These are phyloP conservation scores for Linnemannia exigua DNA, from an alignment of 192 early-diverging fungal genomes.

Conservation along the genomic window DNA sequence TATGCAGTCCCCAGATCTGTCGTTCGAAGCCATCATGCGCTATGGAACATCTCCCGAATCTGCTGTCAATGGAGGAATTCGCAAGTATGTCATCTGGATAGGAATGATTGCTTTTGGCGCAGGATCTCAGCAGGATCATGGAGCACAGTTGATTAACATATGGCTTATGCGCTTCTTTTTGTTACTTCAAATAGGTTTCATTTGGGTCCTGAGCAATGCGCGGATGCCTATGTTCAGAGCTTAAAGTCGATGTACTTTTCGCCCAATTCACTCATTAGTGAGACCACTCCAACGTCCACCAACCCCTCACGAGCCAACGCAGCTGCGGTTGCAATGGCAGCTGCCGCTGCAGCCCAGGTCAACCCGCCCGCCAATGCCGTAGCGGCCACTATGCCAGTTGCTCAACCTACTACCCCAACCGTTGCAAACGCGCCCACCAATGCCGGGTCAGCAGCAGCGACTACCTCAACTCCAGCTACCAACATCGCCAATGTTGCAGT, in stretches of 20 bases:
- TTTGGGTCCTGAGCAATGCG: conserved; percentile 54
- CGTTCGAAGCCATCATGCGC: conserved; percentile 77
- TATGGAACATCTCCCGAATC: conserved; percentile 76
- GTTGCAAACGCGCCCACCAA: neutral
- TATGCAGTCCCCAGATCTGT: conserved; percentile 60
- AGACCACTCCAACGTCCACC: conserved; percentile 48
- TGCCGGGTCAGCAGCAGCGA: neutral
- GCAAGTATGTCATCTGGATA: conserved; percentile 56
- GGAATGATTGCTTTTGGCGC: neutral
- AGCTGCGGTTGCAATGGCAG: conserved; percentile 19
- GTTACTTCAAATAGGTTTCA: conserved; percentile 22
- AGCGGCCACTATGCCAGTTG: neutral
- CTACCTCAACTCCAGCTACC: neutral
- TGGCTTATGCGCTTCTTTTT: neutral
- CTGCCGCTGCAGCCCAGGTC: conserved; percentile 14
- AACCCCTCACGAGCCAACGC: conserved; percentile 40
- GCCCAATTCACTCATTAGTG: conserved; percentile 40
- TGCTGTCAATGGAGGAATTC: conserved; percentile 74
- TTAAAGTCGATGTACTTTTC: conserved; percentile 48
- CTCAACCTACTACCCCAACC: neutral
- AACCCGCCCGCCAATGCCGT: neutral
- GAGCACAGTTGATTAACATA: neutral
- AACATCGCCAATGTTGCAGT: neutral
- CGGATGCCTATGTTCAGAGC: conserved; percentile 52
- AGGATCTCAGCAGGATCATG: neutral